These are phyloP conservation scores for Metarhizium rileyi DNA, from an alignment of 2,329 filamentous ascomycete species.

Conservation along the genomic window DNA sequence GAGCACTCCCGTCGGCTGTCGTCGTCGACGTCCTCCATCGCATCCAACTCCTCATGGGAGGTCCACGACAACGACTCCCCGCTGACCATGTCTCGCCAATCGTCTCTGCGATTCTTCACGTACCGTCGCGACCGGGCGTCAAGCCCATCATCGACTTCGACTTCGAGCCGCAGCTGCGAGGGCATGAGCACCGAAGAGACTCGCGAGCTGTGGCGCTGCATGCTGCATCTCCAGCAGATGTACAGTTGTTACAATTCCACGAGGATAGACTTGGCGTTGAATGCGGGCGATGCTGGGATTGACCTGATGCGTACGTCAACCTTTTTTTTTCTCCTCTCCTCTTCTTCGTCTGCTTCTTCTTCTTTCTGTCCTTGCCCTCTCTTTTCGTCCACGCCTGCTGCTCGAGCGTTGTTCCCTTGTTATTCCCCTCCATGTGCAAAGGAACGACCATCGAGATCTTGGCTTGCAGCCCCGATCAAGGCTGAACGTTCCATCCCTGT, in stretches of 20 bases:
- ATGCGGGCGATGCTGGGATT: slow-evolving; percentile 28
- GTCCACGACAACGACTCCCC: slow-evolving; percentile 2
- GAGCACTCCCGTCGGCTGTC: background rate
- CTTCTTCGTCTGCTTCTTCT: background rate
- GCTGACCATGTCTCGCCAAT: slow-evolving; percentile 16
- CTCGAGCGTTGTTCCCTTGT: background rate
- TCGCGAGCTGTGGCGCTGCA: slow-evolving; percentile 35
- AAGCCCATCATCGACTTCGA: slow-evolving; percentile 8
- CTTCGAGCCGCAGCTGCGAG: slow-evolving; percentile 20
- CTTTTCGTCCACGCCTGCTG: no score
- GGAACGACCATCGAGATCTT: no score
- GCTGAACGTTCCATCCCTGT: no score
- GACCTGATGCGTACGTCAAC: slow-evolving; percentile 38
- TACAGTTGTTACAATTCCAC: slow-evolving; percentile 41
- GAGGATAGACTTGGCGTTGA: slow-evolving; percentile 36
- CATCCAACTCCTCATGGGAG: slow-evolving; percentile 2
- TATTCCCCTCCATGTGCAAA: background rate
- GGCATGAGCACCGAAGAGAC: slow-evolving; percentile 28
- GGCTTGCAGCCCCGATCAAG: background rate
- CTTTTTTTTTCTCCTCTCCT: background rate
- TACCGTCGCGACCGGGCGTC: slow-evolving; percentile 5
- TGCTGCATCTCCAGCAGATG: slow-evolving; percentile 36
- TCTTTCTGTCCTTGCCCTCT: no score
- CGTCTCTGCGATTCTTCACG: slow-evolving; percentile 8
- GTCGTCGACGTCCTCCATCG: slow-evolving; percentile 4